Base-by-base conservation (phyloP, 2,329 filamentous ascomycete genomes). In the Penicillium capsulatum region DNA sequence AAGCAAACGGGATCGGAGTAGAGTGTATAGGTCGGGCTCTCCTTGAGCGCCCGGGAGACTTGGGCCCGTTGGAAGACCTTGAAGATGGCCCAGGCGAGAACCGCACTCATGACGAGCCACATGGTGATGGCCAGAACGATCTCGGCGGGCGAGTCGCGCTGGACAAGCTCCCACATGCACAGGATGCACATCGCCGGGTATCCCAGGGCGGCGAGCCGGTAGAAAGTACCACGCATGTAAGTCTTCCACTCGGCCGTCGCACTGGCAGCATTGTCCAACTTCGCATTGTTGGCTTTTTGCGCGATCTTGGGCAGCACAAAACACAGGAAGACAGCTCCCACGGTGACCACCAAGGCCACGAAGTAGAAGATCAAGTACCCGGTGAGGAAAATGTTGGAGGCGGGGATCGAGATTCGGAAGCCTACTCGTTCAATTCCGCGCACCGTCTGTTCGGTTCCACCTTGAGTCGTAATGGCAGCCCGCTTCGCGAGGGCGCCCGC, bases 231-330 rank as follows among this genome's bases (percentile, higher is more conserved):
- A 73, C 94, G 94, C 57, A 96, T 77, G 7, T 95, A 84, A 8
- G 88, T 90, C 49, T 83, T 81, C 91, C 91, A 96, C 54, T 87
- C 88, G 55, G 91, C 89, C 45, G 90, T 83, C 76, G 95, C 95
- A 53, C 94, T 89, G 13, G 37, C 19, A 3, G 40, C 36, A 5
- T 38, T 38, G 52, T 83, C 74, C 65, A 96, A 94, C 57, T 87
- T 89, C 63, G 94, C 68, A 20, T 20, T 38, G 31, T 86, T 85
- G 72, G 94, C 86, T 74, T 79, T 85, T 55, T 80, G 80, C 47
- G 79, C 75, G 68, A 81, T 86, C 52, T 81, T 80, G 7, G 83
- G 79, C 35, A 85, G 63, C 63, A 94, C 88, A 62, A 83, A 86
- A 49, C 83, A 67, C 43, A 76, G 81, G 69, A 95, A 94, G 75